Evolutionary conservation across 345 rosid species (phyloP), one percentile per base, ranked within the genome.

Genomic region (Toxicodendron radicans): DNA sequence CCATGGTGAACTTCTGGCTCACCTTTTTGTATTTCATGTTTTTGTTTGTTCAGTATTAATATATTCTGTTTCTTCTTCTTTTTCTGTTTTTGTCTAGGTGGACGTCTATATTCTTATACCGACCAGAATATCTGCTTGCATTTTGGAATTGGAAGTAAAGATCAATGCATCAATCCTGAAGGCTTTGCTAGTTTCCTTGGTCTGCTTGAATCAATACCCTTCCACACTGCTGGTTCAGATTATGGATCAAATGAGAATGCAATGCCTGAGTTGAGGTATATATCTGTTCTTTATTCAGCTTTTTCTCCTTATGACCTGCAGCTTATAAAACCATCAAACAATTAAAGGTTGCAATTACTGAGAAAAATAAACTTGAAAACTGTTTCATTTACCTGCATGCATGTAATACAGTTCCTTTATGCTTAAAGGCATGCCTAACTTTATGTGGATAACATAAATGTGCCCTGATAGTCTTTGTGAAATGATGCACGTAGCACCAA

Each of bases 161-260:
- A 84, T 82, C 91, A 86, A 86, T 92, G 97, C 78, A 79, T 78
- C 61, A 89, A 89, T 79, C 87, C 86, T 64, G 89, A 92, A 70
- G 85, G 84, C 79, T 94, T 94, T 82, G 77, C 91, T 67, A 86
- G 78, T 84, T 87, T 91, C 80, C 90, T 94, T 73, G 91, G 91
- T 73, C 79, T 94, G 83, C 95, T 92, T 73, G 95, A 89, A 79
- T 92, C 97, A 30, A 84, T 92, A 79, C 92, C 97, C 60, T 88
- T 89, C 67, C 91, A 85, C 74, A 93, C 83, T 78, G 71, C 79
- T 77, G 87, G 83, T 84, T 88, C 89, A 76, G 78, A 81, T 83
- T 66, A 85, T 75, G 88, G 87, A 79, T 81, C 98, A 41, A 78
- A 83, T 24, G 93, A 83, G 67, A 70, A 78, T 83, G 74, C 71